These are phyloP conservation scores for Mesotaenium endlicherianum DNA, from an alignment of 139 green algal genomes.

Conservation along the genomic window DNA sequence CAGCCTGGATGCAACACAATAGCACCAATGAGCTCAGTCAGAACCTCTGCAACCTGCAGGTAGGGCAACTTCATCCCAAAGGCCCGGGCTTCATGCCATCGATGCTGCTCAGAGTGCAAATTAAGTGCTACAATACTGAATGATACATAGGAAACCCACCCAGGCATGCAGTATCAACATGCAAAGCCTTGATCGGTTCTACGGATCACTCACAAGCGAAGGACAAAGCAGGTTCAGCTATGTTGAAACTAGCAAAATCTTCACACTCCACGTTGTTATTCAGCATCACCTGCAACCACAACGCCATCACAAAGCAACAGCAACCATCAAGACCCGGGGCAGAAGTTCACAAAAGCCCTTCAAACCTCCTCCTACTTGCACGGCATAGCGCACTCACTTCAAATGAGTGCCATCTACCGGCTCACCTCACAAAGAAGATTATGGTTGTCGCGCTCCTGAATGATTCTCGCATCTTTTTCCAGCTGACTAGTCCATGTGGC, in stretches of 20 bases:
- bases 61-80: background rate
- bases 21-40: background rate
- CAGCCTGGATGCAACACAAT: background rate
- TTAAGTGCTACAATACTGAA: background rate
- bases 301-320: background rate
- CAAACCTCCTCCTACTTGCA: background rate
- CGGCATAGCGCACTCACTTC: background rate
- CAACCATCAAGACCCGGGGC: background rate
- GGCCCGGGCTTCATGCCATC: background rate
- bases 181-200: background rate
- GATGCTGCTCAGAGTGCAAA: background rate
- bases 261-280: conserved; percentile 4
- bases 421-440: background rate
- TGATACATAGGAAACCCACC: no score
- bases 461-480: background rate
- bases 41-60: background rate
- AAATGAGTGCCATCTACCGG: background rate
- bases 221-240: background rate
- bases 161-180: no score
- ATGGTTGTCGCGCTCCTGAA: background rate
- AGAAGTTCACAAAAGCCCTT: background rate
- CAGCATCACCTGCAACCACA: background rate
- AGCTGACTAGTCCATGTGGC: background rate
- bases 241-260: background rate
- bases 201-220: background rate